A percentile compares a stretch with the other conserved stretches of the same genome.
Evolutionary conservation across 2,329 filamentous ascomycete species (phyloP).

Genomic region (Cladosporium colombiae): DNA sequence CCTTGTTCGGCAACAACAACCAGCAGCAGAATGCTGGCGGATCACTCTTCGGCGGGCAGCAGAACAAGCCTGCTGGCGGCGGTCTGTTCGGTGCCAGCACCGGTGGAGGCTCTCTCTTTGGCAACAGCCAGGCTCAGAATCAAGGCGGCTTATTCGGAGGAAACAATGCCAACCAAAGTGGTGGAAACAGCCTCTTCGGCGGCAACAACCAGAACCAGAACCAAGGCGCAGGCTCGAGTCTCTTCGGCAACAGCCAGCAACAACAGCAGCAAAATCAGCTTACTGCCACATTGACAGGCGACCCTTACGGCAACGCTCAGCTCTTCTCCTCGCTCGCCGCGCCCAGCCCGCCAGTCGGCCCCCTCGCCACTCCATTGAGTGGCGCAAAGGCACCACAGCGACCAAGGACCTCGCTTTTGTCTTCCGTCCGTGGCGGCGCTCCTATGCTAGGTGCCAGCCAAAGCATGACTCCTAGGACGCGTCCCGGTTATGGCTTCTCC

Average conservation of each 20-base stretch:
- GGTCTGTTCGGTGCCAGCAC: constrained; percentile 45
- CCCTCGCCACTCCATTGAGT: constrained; percentile 85
- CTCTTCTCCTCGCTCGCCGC: constrained; percentile 75
- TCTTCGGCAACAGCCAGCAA: constrained; percentile 57
- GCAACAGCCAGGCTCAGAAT: constrained; percentile 43
- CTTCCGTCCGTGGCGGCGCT: constrained; percentile 15
- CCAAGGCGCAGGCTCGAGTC: constrained; percentile 43
- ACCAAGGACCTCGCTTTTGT: constrained; percentile 32
- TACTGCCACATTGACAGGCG: constrained; percentile 66
- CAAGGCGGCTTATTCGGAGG: constrained; percentile 26
- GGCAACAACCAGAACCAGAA: constrained; percentile 45
- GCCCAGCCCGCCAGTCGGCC: constrained; percentile 73
- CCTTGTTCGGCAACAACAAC: constrained; percentile 50
- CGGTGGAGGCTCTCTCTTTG: constrained; percentile 47
- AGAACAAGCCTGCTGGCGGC: constrained; percentile 30
- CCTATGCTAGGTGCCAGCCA: constrained; percentile 18
- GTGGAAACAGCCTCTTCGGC: constrained; percentile 44
- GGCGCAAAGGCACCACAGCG: constrained; percentile 53
- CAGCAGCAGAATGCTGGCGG: constrained; percentile 51
- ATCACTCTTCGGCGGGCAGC: constrained; percentile 23
- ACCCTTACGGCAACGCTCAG: constrained; percentile 85
- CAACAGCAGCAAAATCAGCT: constrained; percentile 57
- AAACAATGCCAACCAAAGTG: constrained; percentile 40
- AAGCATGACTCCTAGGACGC: constrained; percentile 14
- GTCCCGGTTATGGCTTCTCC: constrained; percentile 77